Evolutionary conservation across 192 early-diverging fungal genomes (phyloP), one percentile per base, ranked within the genome.

Genomic region (Lobosporangium transversale): DNA sequence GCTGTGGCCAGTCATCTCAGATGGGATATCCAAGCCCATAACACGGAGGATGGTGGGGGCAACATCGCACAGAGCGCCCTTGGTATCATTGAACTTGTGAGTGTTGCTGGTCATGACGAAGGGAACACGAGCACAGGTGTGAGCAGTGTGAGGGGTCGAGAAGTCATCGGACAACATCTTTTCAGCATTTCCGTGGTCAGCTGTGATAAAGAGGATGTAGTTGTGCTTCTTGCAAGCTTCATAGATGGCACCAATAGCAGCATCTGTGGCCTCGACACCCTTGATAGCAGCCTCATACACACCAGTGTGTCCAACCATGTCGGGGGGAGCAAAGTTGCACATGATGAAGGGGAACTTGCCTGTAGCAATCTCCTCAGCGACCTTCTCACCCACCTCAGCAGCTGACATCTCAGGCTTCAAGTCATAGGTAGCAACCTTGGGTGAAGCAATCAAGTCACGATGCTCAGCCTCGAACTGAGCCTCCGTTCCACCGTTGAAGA

Each of bases 161-260:
- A 86, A 87, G 62, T 96, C 94, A 54, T 89, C 92, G 10, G 88
- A 85, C 43, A 96, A 53, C 96, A 99, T 99, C 89, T 99, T 94
- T 74, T 99, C 98, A 30, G 97, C 97, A 74, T 99, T 99, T 36
- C 98, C 98, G 80, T 99, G 98, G 83, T 99, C 98, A 9, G 98
- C 90, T 8, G 97, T 99, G 48, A 99, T 80, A 75, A 99, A 96
- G 42, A 99, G 84, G 43, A 89, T 84, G 75, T 98, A 99, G 23
- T 91, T 93, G 59, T 93, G 82, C 57, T 82, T 78, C 79, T 94
- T 89, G 81, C 96, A 98, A 26, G 98, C 97, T 62, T 95, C 93
- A 78, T 90, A 94, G 70, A 99, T 93, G 57, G 85, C 83, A 35
- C 96, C 96, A 71, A 99, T 98, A 5, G 90, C 96, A 79, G 91